Conservation (phyloP, 2,329 filamentous ascomycete genomes). For the Capronia americana region DNA sequence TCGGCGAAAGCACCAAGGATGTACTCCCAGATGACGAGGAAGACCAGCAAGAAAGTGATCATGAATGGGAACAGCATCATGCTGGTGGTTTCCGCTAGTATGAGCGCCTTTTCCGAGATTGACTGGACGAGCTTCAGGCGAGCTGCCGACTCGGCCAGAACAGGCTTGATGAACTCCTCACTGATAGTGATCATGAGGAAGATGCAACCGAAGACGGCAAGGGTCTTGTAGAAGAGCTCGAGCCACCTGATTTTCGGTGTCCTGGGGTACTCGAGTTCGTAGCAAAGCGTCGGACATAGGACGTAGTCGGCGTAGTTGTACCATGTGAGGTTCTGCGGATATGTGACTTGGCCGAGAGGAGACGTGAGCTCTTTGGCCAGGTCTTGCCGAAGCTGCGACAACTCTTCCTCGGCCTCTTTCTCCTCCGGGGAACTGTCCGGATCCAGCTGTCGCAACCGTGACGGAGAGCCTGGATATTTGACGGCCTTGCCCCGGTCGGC, state of each 20-base stretch:
- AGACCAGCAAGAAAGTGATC: slow-evolving; percentile 92
- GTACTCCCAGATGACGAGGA: slow-evolving; percentile 98
- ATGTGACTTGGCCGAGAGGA: slow-evolving; percentile 85
- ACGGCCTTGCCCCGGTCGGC: slow-evolving; percentile 68
- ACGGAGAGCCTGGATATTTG: slow-evolving; percentile 69
- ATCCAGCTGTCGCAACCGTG: slow-evolving; percentile 41
- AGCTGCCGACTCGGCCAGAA: slow-evolving; percentile 74
- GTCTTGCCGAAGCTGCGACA: slow-evolving; percentile 78
- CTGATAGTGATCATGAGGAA: slow-evolving; percentile 90
- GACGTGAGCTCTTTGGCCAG: slow-evolving; percentile 91
- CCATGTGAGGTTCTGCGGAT: slow-evolving; percentile 84
- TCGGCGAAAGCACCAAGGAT: slow-evolving; percentile 93
- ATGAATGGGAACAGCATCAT: slow-evolving; percentile 96
- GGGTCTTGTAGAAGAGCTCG: slow-evolving; percentile 80
- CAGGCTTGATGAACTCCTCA: slow-evolving; percentile 94
- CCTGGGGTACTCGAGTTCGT: slow-evolving; percentile 94
- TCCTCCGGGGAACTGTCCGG: slow-evolving; percentile 43
- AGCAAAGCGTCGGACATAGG: slow-evolving; percentile 93
- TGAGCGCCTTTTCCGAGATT: slow-evolving; percentile 71
- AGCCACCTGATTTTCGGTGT: slow-evolving; percentile 76
- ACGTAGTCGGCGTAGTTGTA: slow-evolving; percentile 85
- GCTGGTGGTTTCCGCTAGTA: slow-evolving; percentile 87
- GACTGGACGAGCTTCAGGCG: slow-evolving; percentile 57
- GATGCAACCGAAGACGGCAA: slow-evolving; percentile 94
- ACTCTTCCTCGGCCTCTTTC: slow-evolving; percentile 53